These are phyloP conservation scores for Aspergillus carlsbadensis DNA, from an alignment of 495 filamentous ascomycete species.

Conservation along the genomic window DNA sequence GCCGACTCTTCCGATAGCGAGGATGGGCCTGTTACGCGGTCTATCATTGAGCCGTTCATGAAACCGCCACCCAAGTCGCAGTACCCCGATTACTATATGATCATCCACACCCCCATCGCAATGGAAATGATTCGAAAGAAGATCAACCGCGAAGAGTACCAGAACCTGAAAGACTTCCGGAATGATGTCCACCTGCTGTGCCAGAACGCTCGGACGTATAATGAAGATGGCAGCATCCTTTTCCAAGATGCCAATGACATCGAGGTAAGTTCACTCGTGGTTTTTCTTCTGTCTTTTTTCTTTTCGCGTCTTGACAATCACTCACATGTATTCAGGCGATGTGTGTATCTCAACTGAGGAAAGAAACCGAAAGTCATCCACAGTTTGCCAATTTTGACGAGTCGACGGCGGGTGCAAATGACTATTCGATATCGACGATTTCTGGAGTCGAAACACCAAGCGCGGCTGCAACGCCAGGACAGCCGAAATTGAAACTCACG, in stretches of 20 bases:
- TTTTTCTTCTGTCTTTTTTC: no score
- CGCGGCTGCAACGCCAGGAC: conserved; percentile 50
- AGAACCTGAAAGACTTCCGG: conserved; percentile 72
- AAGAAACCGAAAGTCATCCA: conserved; percentile 67
- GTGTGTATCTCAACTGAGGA: conserved; percentile 64
- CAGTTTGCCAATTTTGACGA: conserved; percentile 72
- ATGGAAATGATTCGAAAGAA: conserved; percentile 91
- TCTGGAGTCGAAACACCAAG: conserved; percentile 71
- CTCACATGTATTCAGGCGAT: conserved; percentile 54
- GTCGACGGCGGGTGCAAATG: conserved; percentile 50
- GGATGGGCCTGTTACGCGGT: conserved; percentile 59
- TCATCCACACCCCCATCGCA: conserved; percentile 87
- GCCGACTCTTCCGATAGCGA: conserved; percentile 62
- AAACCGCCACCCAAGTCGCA: conserved; percentile 82
- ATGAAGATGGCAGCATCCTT: conserved; percentile 88
- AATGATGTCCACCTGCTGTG: conserved; percentile 81
- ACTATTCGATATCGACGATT: conserved; percentile 58
- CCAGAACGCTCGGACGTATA: conserved; percentile 89
- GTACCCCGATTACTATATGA: conserved; percentile 90
- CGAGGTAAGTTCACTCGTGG: conserved; percentile 64
- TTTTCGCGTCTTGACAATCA: conserved; percentile 15
- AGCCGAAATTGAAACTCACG: conserved; percentile 59
- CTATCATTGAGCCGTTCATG: conserved; percentile 92
- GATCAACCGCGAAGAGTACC: conserved; percentile 93
- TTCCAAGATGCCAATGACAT: conserved; percentile 92